Evolutionary conservation across 2,329 filamentous ascomycete genomes (phyloP).

Genomic region (Elsinoe australis): DNA sequence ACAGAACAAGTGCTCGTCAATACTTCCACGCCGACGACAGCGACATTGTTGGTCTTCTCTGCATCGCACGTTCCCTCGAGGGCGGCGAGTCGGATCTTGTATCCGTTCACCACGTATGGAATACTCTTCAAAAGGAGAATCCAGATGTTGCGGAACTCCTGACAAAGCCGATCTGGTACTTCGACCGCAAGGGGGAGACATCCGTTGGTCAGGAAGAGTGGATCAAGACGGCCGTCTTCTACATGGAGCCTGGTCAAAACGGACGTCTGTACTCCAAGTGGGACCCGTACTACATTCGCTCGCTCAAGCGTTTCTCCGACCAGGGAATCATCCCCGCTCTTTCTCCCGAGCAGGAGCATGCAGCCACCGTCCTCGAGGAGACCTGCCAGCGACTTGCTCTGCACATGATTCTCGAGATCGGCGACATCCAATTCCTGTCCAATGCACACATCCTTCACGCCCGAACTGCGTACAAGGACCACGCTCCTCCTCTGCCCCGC

Average conservation of each 20-base stretch:
- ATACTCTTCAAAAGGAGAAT: constrained; percentile 63
- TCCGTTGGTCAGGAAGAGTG: constrained; percentile 67
- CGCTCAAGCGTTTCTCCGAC: constrained; percentile 65
- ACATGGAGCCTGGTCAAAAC: constrained; percentile 61
- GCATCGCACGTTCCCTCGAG: constrained; percentile 67
- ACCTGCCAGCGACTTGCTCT: constrained; percentile 65
- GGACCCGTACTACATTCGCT: constrained; percentile 82
- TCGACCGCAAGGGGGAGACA: constrained; percentile 81
- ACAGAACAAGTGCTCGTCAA: constrained; percentile 76
- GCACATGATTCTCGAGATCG: constrained; percentile 80
- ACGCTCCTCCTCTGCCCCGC: constrained; percentile 58
- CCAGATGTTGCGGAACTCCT: constrained; percentile 71
- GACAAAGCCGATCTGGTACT: constrained; percentile 78
- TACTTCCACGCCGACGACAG: constrained; percentile 80
- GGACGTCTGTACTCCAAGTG: constrained; percentile 73
- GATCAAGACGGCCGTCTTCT: constrained; percentile 65
- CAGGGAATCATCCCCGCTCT: constrained; percentile 64
- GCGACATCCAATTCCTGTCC: constrained; percentile 79
- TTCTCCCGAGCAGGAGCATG: constrained; percentile 59
- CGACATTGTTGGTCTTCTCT: constrained; percentile 77
- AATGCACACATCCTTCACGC: constrained; percentile 78
- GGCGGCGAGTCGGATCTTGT: constrained; percentile 80
- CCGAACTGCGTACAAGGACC: constrained; percentile 69
- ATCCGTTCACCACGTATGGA: constrained; percentile 73
- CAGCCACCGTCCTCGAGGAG: constrained; percentile 63